Percentiles rank a stretch among this genome's conserved stretches.
Evolutionary conservation across 2,329 filamentous ascomycete genomes (phyloP).

Genomic region (Penicillium sp.): DNA sequence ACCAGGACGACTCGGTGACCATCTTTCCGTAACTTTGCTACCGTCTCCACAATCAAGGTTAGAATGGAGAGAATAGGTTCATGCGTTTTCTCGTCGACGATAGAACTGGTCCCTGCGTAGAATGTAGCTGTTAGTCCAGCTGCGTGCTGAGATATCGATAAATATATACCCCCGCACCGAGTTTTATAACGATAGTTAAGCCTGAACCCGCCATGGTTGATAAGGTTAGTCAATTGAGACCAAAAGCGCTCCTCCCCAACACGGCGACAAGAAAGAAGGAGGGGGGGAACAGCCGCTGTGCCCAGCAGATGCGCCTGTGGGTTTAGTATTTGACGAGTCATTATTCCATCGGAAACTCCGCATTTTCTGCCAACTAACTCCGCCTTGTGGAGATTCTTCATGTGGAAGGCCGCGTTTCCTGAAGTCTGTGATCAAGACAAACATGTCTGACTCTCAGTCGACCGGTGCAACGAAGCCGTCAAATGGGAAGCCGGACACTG

Average conservation of each 20-base stretch:
- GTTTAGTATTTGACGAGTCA: conserved; percentile 10
- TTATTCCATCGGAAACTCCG: conserved; percentile 13
- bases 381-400: conserved; percentile 33
- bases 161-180: conserved; percentile 35
- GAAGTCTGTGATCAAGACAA: conserved; percentile 9
- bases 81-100: conserved; percentile 93
- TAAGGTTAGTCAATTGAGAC: neutral
- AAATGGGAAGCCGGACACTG: conserved; percentile 30
- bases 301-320: conserved; percentile 6
- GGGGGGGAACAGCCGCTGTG: too few species aligned
- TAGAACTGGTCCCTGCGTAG: conserved; percentile 88
- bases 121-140: conserved; percentile 17
- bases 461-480: conserved; percentile 20
- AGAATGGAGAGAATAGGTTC: conserved; percentile 89
- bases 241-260: neutral
- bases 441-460: conserved; percentile 35
- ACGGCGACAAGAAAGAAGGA: too few species aligned
- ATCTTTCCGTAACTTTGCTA: conserved; percentile 79
- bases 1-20: conserved; percentile 94
- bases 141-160: conserved; percentile 6
- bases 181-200: conserved; percentile 42
- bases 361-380: conserved; percentile 31
- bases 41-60: conserved; percentile 90
- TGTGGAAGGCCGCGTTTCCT: conserved; percentile 8
- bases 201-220: conserved; percentile 24